Percentiles rank a stretch among this genome's conserved stretches.
Conservation (phyloP, 2,329 filamentous ascomycete species). For the Penicillium olsonii region DNA sequence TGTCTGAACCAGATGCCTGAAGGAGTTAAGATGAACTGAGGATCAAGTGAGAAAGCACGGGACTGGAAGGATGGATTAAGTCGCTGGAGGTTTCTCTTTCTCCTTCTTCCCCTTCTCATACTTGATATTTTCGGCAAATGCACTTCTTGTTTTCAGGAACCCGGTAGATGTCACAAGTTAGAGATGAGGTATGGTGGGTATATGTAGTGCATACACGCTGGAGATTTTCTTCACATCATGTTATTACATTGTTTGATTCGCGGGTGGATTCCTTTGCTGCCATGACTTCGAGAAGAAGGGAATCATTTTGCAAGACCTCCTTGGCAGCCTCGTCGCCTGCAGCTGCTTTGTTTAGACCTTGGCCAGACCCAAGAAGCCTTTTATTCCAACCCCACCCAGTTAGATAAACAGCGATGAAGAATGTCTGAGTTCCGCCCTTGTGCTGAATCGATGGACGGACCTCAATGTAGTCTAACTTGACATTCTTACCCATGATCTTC, state of each 20-base stretch:
- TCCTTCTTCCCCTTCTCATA: too few relatives aligned
- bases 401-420: conserved; percentile 49
- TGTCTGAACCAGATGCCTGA: too few relatives aligned
- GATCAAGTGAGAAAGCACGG: too few relatives aligned
- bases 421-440: conserved; percentile 42
- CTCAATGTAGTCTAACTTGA: conserved; percentile 62
- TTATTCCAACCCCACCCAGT: conserved; percentile 51
- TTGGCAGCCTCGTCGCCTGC: conserved; percentile 49
- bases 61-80: too few relatives aligned
- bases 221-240: not conserved
- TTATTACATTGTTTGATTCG: not conserved
- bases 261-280: conserved; percentile 34
- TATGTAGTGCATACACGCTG: not conserved
- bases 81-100: too few relatives aligned
- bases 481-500: conserved; percentile 57
- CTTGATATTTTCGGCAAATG: too few relatives aligned
- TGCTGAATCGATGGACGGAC: conserved; percentile 38
- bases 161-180: too few relatives aligned
- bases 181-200: too few relatives aligned
- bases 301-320: conserved; percentile 40
- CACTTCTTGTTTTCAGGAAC: too few relatives aligned
- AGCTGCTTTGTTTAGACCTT: conserved; percentile 45
- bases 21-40: too few relatives aligned
- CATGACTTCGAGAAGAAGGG: conserved; percentile 42
- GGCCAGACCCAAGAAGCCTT: conserved; percentile 47